phyloP scores from a whole-genome alignment of 106 monocot species.

The Narthecium ossifragum region DNA sequence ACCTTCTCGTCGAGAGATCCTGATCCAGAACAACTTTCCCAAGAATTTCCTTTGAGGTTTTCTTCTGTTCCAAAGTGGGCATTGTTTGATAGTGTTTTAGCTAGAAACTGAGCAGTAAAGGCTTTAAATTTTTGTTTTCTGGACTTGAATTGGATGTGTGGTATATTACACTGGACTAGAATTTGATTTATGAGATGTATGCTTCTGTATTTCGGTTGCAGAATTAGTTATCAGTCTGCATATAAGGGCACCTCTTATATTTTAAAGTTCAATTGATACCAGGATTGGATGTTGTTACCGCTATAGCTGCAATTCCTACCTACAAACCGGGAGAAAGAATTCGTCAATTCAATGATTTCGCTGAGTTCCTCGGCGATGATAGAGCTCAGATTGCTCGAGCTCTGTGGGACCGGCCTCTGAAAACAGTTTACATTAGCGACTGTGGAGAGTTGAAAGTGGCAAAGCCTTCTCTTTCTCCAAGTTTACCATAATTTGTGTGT shows the following conservation, averaged over 20 bases:
- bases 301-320: slow-evolving; percentile 69
- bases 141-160: background rate
- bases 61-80: too few relatives aligned
- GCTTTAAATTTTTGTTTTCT: background rate
- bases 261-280: slow-evolving; percentile 6
- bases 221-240: too few relatives aligned
- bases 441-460: slow-evolving; percentile 89
- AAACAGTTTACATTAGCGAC: slow-evolving; percentile 76
- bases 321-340: slow-evolving; percentile 82
- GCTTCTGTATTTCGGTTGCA: too few relatives aligned
- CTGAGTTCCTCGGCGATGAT: slow-evolving; percentile 78
- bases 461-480: slow-evolving; percentile 79
- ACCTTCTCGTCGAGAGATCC: too few relatives aligned
- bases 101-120: background rate
- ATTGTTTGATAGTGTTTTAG: background rate
- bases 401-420: slow-evolving; percentile 75
- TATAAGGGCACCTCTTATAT: background rate
- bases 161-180: too few relatives aligned
- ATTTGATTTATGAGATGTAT: too few relatives aligned
- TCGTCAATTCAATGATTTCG: slow-evolving; percentile 80
- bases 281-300: slow-evolving; percentile 81
- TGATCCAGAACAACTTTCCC: too few relatives aligned
- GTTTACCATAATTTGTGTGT: slow-evolving; percentile 41
- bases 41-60: too few relatives aligned
- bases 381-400: slow-evolving; percentile 80